Conservation (phyloP, 202 grass and related monocot genomes). For the Tripidium arundinaceum region DNA sequence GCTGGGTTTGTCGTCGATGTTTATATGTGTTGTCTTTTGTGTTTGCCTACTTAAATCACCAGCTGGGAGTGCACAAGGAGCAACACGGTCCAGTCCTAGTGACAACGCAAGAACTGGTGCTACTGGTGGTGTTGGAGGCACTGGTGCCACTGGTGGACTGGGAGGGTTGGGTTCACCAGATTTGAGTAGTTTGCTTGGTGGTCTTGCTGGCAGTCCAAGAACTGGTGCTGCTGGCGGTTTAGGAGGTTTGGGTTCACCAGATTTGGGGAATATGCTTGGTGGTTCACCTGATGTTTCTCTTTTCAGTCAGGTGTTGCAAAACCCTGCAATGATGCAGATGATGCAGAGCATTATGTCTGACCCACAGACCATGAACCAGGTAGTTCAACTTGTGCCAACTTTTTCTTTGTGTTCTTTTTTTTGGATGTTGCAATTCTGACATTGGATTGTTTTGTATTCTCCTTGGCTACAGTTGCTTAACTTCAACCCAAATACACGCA, state of each 20-base stretch:
- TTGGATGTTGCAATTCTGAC: background rate
- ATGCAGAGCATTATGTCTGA: slow-evolving; percentile 85
- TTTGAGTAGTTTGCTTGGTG: slow-evolving; percentile 52
- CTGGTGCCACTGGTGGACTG: slow-evolving; percentile 36
- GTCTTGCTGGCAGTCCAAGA: slow-evolving; percentile 43
- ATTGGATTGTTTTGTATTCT: slow-evolving; percentile 12
- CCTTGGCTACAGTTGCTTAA: slow-evolving; percentile 53
- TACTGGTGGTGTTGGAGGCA: slow-evolving; percentile 44
- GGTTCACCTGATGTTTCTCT: slow-evolving; percentile 49
- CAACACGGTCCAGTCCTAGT: slow-evolving; percentile 37
- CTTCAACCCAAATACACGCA: slow-evolving; percentile 62
- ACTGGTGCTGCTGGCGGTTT: slow-evolving; percentile 34
- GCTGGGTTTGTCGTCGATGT: background rate
- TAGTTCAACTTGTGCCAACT: slow-evolving; percentile 8
- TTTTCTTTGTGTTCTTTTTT: slow-evolving; percentile 19
- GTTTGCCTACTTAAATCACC: slow-evolving; percentile 27
- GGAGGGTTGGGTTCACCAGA: slow-evolving; percentile 60
- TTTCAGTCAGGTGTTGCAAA: slow-evolving; percentile 74
- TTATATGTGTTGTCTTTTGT: slow-evolving; percentile 7
- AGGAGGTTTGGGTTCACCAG: slow-evolving; percentile 57
- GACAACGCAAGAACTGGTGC: slow-evolving; percentile 38
- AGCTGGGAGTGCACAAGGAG: slow-evolving; percentile 55
- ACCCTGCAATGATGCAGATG: slow-evolving; percentile 83
- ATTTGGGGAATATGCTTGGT: slow-evolving; percentile 51
- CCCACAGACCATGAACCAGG: slow-evolving; percentile 82